A percentile compares a stretch with the other conserved stretches of the same genome.
phyloP scores from a whole-genome alignment of 139 green algal genomes.

The Penium margaritaceum region DNA sequence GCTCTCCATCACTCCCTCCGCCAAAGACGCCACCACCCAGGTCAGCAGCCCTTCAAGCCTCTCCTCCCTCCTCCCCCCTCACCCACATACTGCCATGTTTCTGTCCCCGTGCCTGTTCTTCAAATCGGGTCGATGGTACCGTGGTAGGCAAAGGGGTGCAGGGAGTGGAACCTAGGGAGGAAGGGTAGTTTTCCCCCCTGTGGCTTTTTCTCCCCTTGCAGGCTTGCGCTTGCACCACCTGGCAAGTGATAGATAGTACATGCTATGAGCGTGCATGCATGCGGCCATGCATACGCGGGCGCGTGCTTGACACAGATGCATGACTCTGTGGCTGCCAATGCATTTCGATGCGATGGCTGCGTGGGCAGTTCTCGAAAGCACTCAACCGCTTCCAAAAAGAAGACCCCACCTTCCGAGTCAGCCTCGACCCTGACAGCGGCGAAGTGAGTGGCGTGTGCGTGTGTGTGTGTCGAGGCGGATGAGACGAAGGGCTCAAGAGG shows the following conservation, averaged over 20 bases:
- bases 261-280: background rate
- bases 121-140: too few species aligned
- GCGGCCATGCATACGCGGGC: too few species aligned
- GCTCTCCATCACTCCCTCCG: slow-evolving; percentile 74
- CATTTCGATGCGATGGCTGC: background rate
- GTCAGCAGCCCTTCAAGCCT: slow-evolving; percentile 44
- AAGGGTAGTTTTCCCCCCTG: too few species aligned
- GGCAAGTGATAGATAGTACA: too few species aligned
- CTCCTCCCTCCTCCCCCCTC: slow-evolving; percentile 53
- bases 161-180: too few species aligned
- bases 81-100: background rate
- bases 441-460: slow-evolving; percentile 32
- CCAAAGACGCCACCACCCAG: slow-evolving; percentile 33
- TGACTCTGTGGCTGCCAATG: background rate
- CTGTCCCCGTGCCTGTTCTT: background rate
- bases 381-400: slow-evolving; percentile 79
- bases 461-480: too few species aligned
- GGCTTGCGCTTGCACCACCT: too few species aligned
- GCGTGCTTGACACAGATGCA: background rate
- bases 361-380: slow-evolving; percentile 54
- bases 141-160: too few species aligned
- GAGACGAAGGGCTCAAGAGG: too few species aligned
- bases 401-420: slow-evolving; percentile 94
- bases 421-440: slow-evolving; percentile 50
- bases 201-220: too few species aligned